These are phyloP conservation scores for Schizosaccharomyces lindneri DNA, from an alignment of 805 yeast species.

Conservation along the genomic window DNA sequence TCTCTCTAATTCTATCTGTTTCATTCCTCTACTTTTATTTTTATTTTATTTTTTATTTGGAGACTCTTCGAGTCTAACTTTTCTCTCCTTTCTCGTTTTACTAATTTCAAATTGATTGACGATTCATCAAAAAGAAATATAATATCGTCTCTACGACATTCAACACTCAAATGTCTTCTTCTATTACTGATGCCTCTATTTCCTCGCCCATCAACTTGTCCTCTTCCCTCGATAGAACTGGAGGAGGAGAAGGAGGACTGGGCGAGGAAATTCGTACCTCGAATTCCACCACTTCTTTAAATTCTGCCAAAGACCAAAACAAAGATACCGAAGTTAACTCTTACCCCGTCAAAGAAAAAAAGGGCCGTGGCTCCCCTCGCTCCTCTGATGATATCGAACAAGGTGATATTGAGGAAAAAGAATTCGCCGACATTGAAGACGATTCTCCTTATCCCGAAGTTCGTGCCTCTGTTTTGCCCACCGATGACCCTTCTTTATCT, in stretches of 20 bases:
- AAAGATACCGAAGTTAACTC: background rate
- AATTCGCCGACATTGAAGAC: background rate
- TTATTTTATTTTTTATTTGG: background rate
- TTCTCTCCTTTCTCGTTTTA: background rate
- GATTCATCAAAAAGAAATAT: background rate
- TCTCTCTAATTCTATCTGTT: background rate
- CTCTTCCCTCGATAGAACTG: too few relatives aligned
- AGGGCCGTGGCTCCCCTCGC: background rate
- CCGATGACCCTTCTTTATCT: slow-evolving; percentile 25
- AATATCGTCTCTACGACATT: background rate
- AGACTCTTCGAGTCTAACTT: too few relatives aligned
- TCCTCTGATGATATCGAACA: background rate
- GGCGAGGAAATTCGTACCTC: too few relatives aligned
- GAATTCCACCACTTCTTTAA: too few relatives aligned
- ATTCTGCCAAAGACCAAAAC: background rate
- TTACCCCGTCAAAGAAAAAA: background rate
- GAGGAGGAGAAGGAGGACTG: too few relatives aligned
- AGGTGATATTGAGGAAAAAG: background rate
- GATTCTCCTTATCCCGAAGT: slow-evolving; percentile 35
- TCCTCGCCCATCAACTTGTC: too few relatives aligned
- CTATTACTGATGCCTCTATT: background rate
- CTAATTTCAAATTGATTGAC: too few relatives aligned
- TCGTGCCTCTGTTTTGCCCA: slow-evolving; percentile 36
- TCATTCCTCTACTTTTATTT: background rate
- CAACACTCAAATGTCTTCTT: background rate